A percentile compares a stretch with the other conserved stretches of the same genome.
Evolutionary conservation across 2,329 filamentous ascomycete genomes (phyloP).

Genomic region (Aaosphaeria pasadenensis): DNA sequence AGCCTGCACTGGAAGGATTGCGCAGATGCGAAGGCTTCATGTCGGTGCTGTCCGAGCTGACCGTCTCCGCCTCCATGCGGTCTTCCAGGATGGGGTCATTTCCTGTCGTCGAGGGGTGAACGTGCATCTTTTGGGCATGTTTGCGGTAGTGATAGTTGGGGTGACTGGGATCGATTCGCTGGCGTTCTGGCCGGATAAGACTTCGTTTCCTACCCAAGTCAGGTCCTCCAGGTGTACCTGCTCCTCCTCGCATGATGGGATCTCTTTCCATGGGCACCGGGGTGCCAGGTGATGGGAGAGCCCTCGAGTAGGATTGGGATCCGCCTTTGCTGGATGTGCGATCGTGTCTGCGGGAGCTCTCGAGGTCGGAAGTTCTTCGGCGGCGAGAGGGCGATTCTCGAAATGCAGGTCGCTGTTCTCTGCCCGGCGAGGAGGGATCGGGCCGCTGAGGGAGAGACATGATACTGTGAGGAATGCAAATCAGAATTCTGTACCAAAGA

Average conservation of each 20-base stretch:
- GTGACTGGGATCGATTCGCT: slow-evolving; percentile 79
- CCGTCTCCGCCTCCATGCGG: slow-evolving; percentile 50
- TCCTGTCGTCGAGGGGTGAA: slow-evolving; percentile 86
- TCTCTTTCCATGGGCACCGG: slow-evolving; percentile 48
- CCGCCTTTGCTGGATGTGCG: slow-evolving; percentile 38
- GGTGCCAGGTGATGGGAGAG: slow-evolving; percentile 45
- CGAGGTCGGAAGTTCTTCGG: slow-evolving; percentile 64
- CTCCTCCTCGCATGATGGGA: slow-evolving; percentile 43
- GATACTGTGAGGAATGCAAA: slow-evolving; percentile 21
- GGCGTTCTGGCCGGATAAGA: slow-evolving; percentile 83
- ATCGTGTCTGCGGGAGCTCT: slow-evolving; percentile 55
- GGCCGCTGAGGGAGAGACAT: slow-evolving; percentile 59
- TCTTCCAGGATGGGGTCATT: slow-evolving; percentile 86
- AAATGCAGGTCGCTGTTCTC: slow-evolving; percentile 50
- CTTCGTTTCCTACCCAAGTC: slow-evolving; percentile 74
- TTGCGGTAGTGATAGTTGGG: slow-evolving; percentile 95
- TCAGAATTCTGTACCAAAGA: too few relatives aligned
- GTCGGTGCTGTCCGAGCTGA: slow-evolving; percentile 63
- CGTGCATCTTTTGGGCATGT: slow-evolving; percentile 89
- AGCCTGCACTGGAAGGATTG: slow-evolving; percentile 34
- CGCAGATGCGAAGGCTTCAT: slow-evolving; percentile 42
- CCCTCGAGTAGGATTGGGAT: slow-evolving; percentile 38
- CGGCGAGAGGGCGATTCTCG: slow-evolving; percentile 67
- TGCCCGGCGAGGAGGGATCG: slow-evolving; percentile 59
- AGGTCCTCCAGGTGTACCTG: slow-evolving; percentile 6